phyloP scores from a whole-genome alignment of 495 filamentous ascomycete genomes.

The Lindgomyces ingoldianus region DNA sequence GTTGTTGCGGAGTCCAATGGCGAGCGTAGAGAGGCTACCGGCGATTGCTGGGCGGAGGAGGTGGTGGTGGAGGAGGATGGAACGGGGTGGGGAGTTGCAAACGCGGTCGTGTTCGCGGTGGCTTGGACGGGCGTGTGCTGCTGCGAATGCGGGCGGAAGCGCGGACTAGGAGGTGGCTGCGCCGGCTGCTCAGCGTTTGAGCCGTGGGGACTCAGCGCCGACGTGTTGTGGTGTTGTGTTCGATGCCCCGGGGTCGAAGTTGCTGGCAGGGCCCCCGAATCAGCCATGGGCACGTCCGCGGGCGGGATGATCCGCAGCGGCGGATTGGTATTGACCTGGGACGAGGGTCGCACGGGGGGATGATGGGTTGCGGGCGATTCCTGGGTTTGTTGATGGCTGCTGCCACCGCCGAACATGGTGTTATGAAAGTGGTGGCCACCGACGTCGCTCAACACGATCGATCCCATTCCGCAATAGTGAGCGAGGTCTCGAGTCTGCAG shows the following conservation, averaged over 20 bases:
- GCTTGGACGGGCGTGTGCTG: conserved; percentile 26
- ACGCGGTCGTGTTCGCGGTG: conserved; percentile 17
- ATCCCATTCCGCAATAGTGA: conserved; percentile 38
- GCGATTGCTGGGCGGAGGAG: conserved; percentile 57
- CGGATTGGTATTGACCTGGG: conserved; percentile 24
- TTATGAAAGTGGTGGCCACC: conserved; percentile 38
- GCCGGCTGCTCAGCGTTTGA: background rate
- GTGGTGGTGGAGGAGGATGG: conserved; percentile 58
- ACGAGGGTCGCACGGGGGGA: conserved; percentile 21
- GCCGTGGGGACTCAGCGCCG: conserved; percentile 7
- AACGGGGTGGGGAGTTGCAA: conserved; percentile 38
- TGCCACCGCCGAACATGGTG: conserved; percentile 56
- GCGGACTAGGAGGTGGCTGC: conserved; percentile 26
- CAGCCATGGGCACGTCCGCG: conserved; percentile 37
- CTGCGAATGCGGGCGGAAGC: conserved; percentile 28
- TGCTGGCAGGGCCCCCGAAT: conserved; percentile 26
- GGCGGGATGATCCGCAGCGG: conserved; percentile 20
- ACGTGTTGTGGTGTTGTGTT: conserved; percentile 6
- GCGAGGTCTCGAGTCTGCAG: conserved; percentile 1
- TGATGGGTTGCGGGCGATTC: conserved; percentile 37
- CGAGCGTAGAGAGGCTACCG: conserved; percentile 51
- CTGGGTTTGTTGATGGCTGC: conserved; percentile 44
- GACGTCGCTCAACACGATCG: conserved; percentile 39
- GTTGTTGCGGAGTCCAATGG: conserved; percentile 55
- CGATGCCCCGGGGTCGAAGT: conserved; percentile 25